These are phyloP conservation scores for Corylus americana DNA, from an alignment of 306 rosid genomes.

Conservation along the genomic window DNA sequence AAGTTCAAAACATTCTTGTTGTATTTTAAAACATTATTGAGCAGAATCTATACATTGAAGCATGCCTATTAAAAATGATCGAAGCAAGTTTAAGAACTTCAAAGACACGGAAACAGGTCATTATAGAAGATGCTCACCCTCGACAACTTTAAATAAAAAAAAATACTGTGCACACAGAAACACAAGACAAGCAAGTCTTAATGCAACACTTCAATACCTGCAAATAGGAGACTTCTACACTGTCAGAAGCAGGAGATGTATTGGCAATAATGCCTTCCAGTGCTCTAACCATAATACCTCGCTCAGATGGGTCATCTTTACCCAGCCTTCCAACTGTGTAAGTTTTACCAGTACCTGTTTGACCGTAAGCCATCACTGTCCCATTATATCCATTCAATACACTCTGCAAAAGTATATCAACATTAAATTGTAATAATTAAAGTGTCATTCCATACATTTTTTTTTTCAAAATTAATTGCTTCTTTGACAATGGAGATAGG, in stretches of 20 bases:
- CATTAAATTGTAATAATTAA: slow-evolving; percentile 5
- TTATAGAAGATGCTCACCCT: background rate
- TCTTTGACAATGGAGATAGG: background rate
- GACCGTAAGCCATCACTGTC: slow-evolving; percentile 80
- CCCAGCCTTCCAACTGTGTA: slow-evolving; percentile 70
- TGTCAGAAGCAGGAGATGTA: slow-evolving; percentile 48
- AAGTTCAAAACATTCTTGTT: background rate
- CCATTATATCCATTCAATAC: slow-evolving; percentile 72
- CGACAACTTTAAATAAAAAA: background rate
- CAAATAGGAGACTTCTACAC: slow-evolving; percentile 59
- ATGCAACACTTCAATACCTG: slow-evolving; percentile 44
- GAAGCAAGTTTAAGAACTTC: background rate
- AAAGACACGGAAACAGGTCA: background rate
- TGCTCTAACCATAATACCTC: slow-evolving; percentile 74
- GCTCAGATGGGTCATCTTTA: slow-evolving; percentile 55
- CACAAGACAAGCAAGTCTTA: background rate
- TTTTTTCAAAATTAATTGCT: background rate
- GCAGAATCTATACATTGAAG: background rate
- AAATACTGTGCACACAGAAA: background rate
- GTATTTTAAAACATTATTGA: background rate
- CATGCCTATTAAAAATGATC: background rate
- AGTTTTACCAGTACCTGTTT: slow-evolving; percentile 79
- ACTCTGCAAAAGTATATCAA: slow-evolving; percentile 51
- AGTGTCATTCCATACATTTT: slow-evolving; percentile 1
- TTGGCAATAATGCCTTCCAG: slow-evolving; percentile 56